Conservation (phyloP, 371 early-diverging fungal species). For the Mucor circinelloides region DNA sequence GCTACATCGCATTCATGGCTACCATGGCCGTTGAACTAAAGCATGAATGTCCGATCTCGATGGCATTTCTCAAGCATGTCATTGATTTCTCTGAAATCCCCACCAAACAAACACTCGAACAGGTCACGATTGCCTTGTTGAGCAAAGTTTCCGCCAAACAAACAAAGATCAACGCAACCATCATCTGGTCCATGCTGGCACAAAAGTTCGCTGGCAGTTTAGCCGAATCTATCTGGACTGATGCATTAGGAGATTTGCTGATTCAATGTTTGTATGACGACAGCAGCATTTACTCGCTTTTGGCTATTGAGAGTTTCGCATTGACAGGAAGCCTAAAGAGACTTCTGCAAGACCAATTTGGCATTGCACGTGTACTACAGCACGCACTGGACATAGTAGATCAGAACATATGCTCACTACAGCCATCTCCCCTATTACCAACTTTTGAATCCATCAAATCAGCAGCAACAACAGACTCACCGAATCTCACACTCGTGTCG, state of each 20-base stretch:
- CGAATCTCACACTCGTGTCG: neutral
- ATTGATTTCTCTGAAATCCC: slow-evolving; percentile 55
- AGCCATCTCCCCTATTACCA: neutral
- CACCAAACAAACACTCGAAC: slow-evolving; percentile 24
- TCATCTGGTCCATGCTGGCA: slow-evolving; percentile 56
- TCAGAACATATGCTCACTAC: neutral
- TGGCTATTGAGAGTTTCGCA: slow-evolving; percentile 49
- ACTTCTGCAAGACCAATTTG: neutral
- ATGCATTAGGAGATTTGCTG: slow-evolving; percentile 33
- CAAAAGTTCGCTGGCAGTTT: slow-evolving; percentile 47
- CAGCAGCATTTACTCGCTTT: slow-evolving; percentile 25
- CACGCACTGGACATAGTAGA: neutral
- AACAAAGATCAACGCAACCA: slow-evolving; percentile 24
- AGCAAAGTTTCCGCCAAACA: slow-evolving; percentile 61
- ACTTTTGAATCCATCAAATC: neutral
- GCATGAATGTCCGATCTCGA: slow-evolving; percentile 47
- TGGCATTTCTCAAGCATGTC: slow-evolving; percentile 56
- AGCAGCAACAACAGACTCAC: neutral
- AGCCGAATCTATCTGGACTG: slow-evolving; percentile 32
- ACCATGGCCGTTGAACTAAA: slow-evolving; percentile 29
- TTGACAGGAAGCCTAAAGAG: slow-evolving; percentile 27
- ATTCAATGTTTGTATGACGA: slow-evolving; percentile 26
- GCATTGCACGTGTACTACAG: neutral
- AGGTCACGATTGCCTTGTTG: slow-evolving; percentile 21
- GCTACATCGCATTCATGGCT: slow-evolving; percentile 38